phyloP scores from a whole-genome alignment of 192 early-diverging fungal species.

The Coemansia sp. region DNA sequence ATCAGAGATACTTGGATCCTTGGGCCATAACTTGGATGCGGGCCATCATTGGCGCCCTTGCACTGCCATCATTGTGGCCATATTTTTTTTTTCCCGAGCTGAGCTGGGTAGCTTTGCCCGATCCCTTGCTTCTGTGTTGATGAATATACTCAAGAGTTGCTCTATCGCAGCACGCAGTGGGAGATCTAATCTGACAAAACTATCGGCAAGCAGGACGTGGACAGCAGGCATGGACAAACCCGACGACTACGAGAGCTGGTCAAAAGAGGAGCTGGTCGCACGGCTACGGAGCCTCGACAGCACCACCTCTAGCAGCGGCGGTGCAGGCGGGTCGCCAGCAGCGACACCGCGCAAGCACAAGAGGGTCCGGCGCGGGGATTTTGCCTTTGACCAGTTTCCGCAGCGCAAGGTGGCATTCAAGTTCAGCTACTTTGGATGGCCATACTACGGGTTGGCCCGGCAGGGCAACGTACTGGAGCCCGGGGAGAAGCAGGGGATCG shows the following conservation, averaged over 20 bases:
- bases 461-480: constrained; percentile 53
- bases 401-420: constrained; percentile 77
- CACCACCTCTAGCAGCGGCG: not conserved
- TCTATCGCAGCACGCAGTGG: no score
- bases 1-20: no score
- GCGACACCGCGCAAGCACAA: constrained; percentile 34
- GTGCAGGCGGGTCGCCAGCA: not conserved
- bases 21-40: no score
- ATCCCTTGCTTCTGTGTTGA: no score
- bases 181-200: no score
- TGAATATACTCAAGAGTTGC: no score
- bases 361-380: constrained; percentile 32
- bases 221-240: no score
- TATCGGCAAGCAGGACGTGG: no score
- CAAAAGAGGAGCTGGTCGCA: constrained; percentile 53
- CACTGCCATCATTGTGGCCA: no score
- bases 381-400: constrained; percentile 74
- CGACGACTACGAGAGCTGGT: constrained; percentile 52
- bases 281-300: constrained; percentile 45
- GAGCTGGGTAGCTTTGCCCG: no score
- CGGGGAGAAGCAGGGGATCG: constrained; percentile 30
- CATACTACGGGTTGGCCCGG: constrained; percentile 78
- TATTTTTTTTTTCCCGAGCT: no score
- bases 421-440: constrained; percentile 88
- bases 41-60: no score